phyloP scores from a whole-genome alignment of 2,329 filamentous ascomycete species.

The Aureobasidium uvarum region DNA sequence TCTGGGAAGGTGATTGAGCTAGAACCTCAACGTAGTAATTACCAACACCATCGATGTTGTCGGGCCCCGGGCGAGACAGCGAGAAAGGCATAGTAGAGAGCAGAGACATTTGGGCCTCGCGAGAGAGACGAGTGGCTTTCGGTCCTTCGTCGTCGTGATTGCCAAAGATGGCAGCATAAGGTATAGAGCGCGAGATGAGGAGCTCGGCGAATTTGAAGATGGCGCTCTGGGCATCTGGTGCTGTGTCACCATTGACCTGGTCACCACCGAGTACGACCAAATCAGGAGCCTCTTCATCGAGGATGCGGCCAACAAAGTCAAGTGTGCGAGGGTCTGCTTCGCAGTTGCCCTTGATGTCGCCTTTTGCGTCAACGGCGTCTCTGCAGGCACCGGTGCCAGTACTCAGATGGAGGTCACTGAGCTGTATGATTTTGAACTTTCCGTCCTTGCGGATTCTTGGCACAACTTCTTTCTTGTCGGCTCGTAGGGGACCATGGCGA shows the following conservation, averaged over 20 bases:
- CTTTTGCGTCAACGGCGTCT: constrained; percentile 73
- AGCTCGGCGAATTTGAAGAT: constrained; percentile 90
- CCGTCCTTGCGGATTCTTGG: constrained; percentile 83
- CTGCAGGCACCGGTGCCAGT: constrained; percentile 84
- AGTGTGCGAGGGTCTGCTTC: constrained; percentile 89
- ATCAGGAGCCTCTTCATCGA: constrained; percentile 93
- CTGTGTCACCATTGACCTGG: constrained; percentile 90
- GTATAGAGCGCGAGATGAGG: constrained; percentile 81
- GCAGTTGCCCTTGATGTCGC: constrained; percentile 71
- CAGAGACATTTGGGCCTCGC: constrained; percentile 77
- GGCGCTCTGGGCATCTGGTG: constrained; percentile 86
- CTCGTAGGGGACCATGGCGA: constrained; percentile 65
- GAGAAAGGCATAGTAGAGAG: constrained; percentile 87
- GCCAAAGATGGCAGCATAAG: constrained; percentile 91
- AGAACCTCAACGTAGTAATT: constrained; percentile 94
- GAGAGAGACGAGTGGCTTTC: constrained; percentile 53
- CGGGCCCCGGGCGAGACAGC: constrained; percentile 77
- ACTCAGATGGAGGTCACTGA: constrained; percentile 90
- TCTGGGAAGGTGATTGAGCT: constrained; percentile 71
- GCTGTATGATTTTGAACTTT: constrained; percentile 95
- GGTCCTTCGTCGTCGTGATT: constrained; percentile 95
- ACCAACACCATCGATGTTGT: constrained; percentile 81
- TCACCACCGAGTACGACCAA: constrained; percentile 89
- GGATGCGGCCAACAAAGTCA: constrained; percentile 77
- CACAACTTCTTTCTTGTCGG: constrained; percentile 57